A percentile compares a stretch with the other conserved stretches of the same genome.
phyloP scores from a whole-genome alignment of 768 basidiomycete genomes.

The Kwoniella mangroviensis region DNA sequence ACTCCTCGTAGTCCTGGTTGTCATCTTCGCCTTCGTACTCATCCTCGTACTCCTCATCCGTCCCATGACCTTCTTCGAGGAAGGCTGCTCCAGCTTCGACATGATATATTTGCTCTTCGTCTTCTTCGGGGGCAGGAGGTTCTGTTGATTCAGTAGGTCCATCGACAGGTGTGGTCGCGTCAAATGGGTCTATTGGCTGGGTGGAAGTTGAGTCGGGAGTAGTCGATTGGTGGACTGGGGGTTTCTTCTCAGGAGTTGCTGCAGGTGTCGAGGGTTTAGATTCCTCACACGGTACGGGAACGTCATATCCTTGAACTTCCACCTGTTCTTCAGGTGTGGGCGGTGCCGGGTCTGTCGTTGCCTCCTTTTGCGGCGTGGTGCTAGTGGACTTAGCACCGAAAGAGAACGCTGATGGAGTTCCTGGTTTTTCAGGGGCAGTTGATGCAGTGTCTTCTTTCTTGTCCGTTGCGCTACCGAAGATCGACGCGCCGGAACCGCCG shows the following conservation, averaged over 20 bases:
- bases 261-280: constrained; percentile 8
- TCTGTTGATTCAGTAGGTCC: neutral
- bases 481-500: neutral
- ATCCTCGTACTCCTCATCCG: constrained; percentile 26
- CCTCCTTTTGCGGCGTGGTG: neutral
- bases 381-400: constrained; percentile 1
- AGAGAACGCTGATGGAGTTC: constrained; percentile 3
- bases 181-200: neutral
- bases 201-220: constrained; percentile 1
- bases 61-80: constrained; percentile 19
- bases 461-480: constrained; percentile 9
- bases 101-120: constrained; percentile 23
- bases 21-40: constrained; percentile 27
- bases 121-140: constrained; percentile 5
- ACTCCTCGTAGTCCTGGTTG: constrained; percentile 26
- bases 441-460: neutral
- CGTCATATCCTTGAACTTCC: constrained; percentile 18
- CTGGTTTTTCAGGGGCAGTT: neutral
- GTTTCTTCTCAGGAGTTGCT: constrained; percentile 5
- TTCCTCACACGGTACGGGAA: constrained; percentile 3
- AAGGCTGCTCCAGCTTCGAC: constrained; percentile 10
- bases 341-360: neutral
- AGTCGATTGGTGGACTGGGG: neutral
- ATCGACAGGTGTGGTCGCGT: neutral
- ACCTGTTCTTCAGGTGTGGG: constrained; percentile 3